Evolutionary conservation across 176 grass and related monocot species (phyloP), one percentile per base, ranked within the genome.

Genomic region (Tillandsia fasciculata): DNA sequence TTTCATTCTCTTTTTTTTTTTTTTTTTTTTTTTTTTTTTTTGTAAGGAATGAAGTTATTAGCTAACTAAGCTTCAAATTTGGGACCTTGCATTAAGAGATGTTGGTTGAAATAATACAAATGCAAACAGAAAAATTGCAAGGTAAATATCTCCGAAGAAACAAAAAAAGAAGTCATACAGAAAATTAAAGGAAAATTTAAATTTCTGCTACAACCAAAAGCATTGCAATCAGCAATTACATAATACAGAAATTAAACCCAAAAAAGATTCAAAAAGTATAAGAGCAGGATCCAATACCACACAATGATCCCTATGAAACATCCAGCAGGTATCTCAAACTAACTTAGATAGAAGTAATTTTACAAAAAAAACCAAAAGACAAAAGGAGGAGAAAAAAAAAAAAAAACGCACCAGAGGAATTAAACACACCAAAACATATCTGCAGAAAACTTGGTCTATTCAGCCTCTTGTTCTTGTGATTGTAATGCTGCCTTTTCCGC

Each of bases 401-500:
- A 20, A 15, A 15, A 61, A 20, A 6, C 56, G 18, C n/a, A 8
- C 12, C 10, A 23, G 15, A 61, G 15, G 22, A 61, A 18, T 61
- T 61, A 18, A 61, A 23, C 7, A 61, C 17, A 61, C 53, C 53
- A 42, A 42, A 42, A 42, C 33, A 42, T 6, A 42, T 61, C 15
- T 22, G 56, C n/a, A 61, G 56, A 42, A 42, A 42, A 42, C 33
- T 57, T 23, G 47, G 15, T 33, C 12, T 29, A 9, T 53, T 90
- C 75, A 99, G 7, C 82, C 89, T 82, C 66, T 93, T 28, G 94
- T 99, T 78, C 94, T 88, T 17, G 90, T 86, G 67, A 99, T 88
- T 50, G 87, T 99, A 48, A 99, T 82, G 18, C 83, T 93, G 54
- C 94, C 94, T 64, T 67, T 87, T 11, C 94, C 89, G 0, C 84